Base-by-base conservation (phyloP, 495 filamentous ascomycete genomes). In the Aspergillus diversus region DNA sequence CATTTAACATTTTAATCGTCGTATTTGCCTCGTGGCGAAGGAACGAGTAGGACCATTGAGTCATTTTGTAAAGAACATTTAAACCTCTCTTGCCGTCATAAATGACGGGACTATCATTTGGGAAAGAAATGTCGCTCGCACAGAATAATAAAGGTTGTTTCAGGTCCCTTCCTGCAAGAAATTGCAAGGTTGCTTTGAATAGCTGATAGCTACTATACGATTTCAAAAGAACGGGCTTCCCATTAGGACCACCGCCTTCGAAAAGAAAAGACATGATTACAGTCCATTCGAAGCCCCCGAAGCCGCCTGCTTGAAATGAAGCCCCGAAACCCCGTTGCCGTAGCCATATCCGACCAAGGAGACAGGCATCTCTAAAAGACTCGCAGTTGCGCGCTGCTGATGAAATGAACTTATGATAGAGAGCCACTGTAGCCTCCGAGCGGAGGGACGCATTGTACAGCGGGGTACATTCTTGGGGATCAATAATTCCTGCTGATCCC, bases 11-110 rank as follows among this genome's bases (percentile, higher is more conserved):
- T n/a, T 80, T 81, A 27, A 95, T 68, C 0, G 92, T 90, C 57
- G 80, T 78, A 49, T 71, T 81, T 13, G 92, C 92, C 69, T 97
- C 92, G 47, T 89, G 84, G 54, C 86, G 85, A 57, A 91, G 75
- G 65, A 86, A 67, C 6, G 77, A 71, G 69, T 96, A 96, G 8
- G 92, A 94, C 90, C 90, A 97, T 35, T 83, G 73, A 0, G 87
- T 89, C 92, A 97, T 96, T 70, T 97, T 97, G 77, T 89, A 98
- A 15, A 97, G 80, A 43, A 98, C 62, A 69, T 99, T 98, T 63
- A 93, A 72, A 11, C 86, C 83, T 58, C 90, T 84, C 33, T 79
- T 78, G 3, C 87, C 85, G 73, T 98, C 96, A 69, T 79, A 85
- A 7, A 84, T 54, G 12, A 84, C 69, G 33, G 86, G 86, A 2